Evolutionary conservation across 805 yeast species (phyloP).

Genomic region (Barnettozyma botsteinii): DNA sequence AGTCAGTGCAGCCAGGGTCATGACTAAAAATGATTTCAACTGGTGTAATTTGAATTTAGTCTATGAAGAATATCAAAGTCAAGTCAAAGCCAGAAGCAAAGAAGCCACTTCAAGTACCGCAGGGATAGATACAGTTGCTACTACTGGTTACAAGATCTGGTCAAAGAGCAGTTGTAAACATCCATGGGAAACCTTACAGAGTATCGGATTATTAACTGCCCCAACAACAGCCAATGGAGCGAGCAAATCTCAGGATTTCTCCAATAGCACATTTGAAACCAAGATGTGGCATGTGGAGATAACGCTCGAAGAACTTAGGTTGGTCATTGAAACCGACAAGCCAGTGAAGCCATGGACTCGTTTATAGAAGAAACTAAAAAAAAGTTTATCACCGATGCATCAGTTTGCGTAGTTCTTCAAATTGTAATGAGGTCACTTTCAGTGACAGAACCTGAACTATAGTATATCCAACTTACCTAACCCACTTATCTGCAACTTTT

Average conservation of each 20-base stretch:
- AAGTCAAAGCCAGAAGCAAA: constrained; percentile 41
- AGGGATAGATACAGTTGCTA: constrained; percentile 20
- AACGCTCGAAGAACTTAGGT: constrained; percentile 23
- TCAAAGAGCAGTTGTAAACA: constrained; percentile 51
- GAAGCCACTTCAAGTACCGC: constrained; percentile 25
- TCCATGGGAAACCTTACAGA: constrained; percentile 66
- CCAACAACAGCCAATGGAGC: constrained; percentile 8
- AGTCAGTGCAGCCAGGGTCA: constrained; percentile 70
- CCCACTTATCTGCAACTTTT: too few species aligned
- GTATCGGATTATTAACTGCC: constrained; percentile 14
- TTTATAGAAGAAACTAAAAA: constrained; percentile 6
- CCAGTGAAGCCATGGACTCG: constrained; percentile 25
- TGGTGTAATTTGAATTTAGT: constrained; percentile 72
- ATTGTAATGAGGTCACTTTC: too few species aligned
- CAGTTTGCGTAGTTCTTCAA: too few species aligned
- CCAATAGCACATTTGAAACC: constrained; percentile 20
- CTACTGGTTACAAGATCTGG: constrained; percentile 49
- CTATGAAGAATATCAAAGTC: constrained; percentile 64
- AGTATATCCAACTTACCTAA: too few species aligned
- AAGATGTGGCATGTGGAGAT: constrained; percentile 25
- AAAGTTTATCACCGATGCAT: too few species aligned
- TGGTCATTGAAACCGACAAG: constrained; percentile 12
- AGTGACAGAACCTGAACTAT: too few species aligned
- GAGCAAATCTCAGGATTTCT: constrained; percentile 11
- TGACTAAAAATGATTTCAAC: constrained; percentile 49